Base-by-base conservation (phyloP, 1,284 basidiomycete genomes). In the Volvariella surrecta region DNA sequence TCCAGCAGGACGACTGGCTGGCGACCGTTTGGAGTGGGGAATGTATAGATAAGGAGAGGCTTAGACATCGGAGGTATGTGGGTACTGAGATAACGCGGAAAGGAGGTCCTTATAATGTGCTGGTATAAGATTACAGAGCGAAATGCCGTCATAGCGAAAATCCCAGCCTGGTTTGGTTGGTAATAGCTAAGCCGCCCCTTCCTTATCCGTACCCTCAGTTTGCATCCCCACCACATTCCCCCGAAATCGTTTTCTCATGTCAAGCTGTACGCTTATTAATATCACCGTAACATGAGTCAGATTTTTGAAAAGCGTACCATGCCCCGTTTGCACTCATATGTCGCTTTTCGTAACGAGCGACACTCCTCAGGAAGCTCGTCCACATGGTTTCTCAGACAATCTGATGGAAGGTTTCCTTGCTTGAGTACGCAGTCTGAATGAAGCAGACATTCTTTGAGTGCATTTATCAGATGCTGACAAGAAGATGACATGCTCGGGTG, bases 261-360 rank as follows among this genome's bases (percentile, higher is more conserved):
- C 85, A 49, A 89, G 62, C 85, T 89, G 43, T n/a, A n/a, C n/a
- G n/a, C n/a, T n/a, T n/a, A n/a, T n/a, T 7, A 40, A 15, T 35
- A 30, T 31, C 15, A 15, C 9, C 30, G 15, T 31, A 45, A 37
- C 32, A 20, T n/a, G 3, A 18, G 30, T 19, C 22, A 11, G 34
- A 34, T 38, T 17, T 20, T 31, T 41, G 32, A 4, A 22, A n/a
- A 19, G 69, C 82, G 47, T 46, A 90, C 89, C 84, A 91, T 85
- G 32, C 84, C 85, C 47, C 88, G 73, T 61, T 92, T 92, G 64
- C 89, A 92, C 53, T 92, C 87, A 53, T 85, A 90, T 1, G 83
- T 82, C 3, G 88, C 86, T 57, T 76, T 79, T 41, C 89, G 71
- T 43, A 92, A 62, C 16, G 77, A 72, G 55, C 76, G 74, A 58